A percentile compares a stretch with the other conserved stretches of the same genome.
Evolutionary conservation across 768 basidiomycete genomes (phyloP).

Genomic region (Clitopilus passeckerianus): DNA sequence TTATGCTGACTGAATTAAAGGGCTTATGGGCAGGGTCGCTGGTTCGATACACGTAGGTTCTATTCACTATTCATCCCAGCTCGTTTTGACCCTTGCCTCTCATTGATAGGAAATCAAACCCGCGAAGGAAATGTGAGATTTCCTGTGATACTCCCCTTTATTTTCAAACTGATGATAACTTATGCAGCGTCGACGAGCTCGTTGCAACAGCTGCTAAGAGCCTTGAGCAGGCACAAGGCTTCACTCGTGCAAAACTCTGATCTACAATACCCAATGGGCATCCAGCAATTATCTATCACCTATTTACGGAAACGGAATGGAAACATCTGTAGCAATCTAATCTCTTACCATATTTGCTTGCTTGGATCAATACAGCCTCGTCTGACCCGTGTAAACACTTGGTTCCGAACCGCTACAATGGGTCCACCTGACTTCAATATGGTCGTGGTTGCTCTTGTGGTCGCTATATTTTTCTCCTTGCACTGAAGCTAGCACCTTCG

Average conservation of each 20-base stretch:
- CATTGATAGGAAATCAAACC: conserved; percentile 65
- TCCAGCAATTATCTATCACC: not conserved
- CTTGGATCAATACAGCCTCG: not conserved
- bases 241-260: conserved; percentile 52
- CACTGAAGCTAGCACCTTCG: not conserved
- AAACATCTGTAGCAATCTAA: not conserved
- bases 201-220: conserved; percentile 63
- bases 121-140: conserved; percentile 69
- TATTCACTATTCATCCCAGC: not conserved
- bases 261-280: not conserved
- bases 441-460: not conserved
- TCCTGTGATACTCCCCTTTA: conserved; percentile 17
- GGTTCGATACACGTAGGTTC: conserved; percentile 56
- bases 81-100: conserved; percentile 1
- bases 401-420: not conserved
- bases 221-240: conserved; percentile 37
- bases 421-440: not conserved
- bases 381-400: not conserved
- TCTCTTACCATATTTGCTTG: not conserved
- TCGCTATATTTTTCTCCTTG: not conserved
- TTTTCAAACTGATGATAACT: conserved; percentile 5
- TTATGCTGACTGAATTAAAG: conserved; percentile 24
- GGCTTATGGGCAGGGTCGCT: conserved; percentile 78
- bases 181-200: conserved; percentile 71
- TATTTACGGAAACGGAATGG: not conserved